phyloP scores from a whole-genome alignment of 441 rosid genomes.

The Populus tomentosa region DNA sequence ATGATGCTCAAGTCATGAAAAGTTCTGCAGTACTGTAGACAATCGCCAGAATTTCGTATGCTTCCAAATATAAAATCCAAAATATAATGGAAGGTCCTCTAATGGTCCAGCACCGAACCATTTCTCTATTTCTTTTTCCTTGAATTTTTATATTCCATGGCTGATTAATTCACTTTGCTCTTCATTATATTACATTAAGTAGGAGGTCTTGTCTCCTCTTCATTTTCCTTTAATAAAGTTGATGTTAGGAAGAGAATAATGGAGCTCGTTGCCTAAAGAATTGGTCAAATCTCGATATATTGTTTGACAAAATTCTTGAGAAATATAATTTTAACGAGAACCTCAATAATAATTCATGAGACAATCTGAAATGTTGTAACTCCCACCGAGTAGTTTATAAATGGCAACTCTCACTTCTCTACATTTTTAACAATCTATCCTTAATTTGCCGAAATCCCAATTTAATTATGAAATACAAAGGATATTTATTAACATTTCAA shows the following conservation, averaged over 20 bases:
- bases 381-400: background rate
- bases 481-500: too few relatives aligned
- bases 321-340: background rate
- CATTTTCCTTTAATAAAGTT: background rate
- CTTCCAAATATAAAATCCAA: slow-evolving; percentile 34
- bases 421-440: too few relatives aligned
- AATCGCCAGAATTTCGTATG: slow-evolving; percentile 20
- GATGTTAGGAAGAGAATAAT: background rate
- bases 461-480: too few relatives aligned
- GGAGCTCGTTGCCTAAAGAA: background rate
- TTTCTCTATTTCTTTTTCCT: slow-evolving; percentile 1
- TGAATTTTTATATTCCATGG: slow-evolving; percentile 9
- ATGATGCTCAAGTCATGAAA: slow-evolving; percentile 4
- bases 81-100: slow-evolving; percentile 16
- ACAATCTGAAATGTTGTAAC: background rate
- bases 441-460: too few relatives aligned
- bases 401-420: background rate
- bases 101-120: slow-evolving; percentile 2
- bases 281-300: background rate
- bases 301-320: background rate
- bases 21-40: slow-evolving; percentile 7
- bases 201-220: background rate
- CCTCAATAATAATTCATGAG: background rate
- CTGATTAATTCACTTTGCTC: slow-evolving; percentile 15
- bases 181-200: background rate